Base-by-base conservation (phyloP, 768 basidiomycete species). In the Xerocomellus amylosporus region DNA sequence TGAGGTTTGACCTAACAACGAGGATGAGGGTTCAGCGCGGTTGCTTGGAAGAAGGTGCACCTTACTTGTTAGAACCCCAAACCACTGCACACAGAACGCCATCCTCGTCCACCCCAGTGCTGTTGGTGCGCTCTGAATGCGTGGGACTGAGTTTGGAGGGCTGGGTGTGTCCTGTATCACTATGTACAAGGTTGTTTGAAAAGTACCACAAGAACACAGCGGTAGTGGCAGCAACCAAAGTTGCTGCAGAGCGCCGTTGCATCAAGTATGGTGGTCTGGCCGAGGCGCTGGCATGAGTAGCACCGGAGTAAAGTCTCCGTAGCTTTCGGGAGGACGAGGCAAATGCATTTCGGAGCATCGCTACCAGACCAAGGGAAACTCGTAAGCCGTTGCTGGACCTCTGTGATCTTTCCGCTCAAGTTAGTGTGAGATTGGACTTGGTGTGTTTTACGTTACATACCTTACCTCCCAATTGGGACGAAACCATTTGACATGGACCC, bases 1-100 rank as follows among this genome's bases (percentile, higher is more conserved):
- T 69, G 12, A 78, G 62, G 47, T 75, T 76, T 19, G 75, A 75
- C 64, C 86, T 87, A 48, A 46, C 51, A 24, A 28, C 46, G 30
- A 33, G 53, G 30, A 55, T 43, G 39, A 39, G 54, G n/a, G 50
- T 20, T 20, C 19, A 15, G 26, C 4, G 45, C 14, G 17, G 31
- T 34, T 52, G 34, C 20, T 14, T 38, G 17, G 28, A 24, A 24
- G 24, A 24, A 41, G 41, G 8, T 49, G 26, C 46, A 37, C 65
- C 77, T 59, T 65, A 87, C 88, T 71, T 81, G 62, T 90, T 91
- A 19, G 87, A 87, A 37, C 89, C 88, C 88, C 89, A 91, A 0
- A 83, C 82, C 10, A 88, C 64, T 3, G 81, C 75, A 49, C 71
- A 71, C 45, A 88, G 62, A n/a, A 47, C 61, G 14, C 63, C 64